These are phyloP conservation scores for Naganishia sp. DNA, from an alignment of 1,284 basidiomycete genomes.

Conservation along the genomic window DNA sequence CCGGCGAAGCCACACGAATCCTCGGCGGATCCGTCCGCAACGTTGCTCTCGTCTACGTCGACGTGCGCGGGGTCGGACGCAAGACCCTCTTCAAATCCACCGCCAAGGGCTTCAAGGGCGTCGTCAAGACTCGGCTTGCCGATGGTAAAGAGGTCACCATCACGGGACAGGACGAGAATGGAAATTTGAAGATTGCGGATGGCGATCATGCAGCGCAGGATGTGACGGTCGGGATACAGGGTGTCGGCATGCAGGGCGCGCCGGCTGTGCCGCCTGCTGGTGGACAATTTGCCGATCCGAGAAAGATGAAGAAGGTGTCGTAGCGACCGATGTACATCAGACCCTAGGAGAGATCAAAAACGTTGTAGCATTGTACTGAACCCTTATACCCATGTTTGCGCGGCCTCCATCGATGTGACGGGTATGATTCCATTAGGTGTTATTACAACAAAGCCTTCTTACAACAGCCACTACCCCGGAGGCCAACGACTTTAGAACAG, in stretches of 20 bases:
- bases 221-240: slow-evolving; percentile 22
- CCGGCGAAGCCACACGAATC: slow-evolving; percentile 62
- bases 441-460: slow-evolving; percentile 3
- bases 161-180: slow-evolving; percentile 26
- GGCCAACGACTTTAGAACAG: slow-evolving; percentile 3
- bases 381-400: not conserved
- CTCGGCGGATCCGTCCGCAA: slow-evolving; percentile 67
- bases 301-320: slow-evolving; percentile 9
- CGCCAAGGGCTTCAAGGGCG: slow-evolving; percentile 51
- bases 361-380: slow-evolving; percentile 1
- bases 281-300: slow-evolving; percentile 3
- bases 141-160: slow-evolving; percentile 30
- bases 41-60: slow-evolving; percentile 73
- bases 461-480: too few species aligned
- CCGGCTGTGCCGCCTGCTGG: not conserved
- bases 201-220: slow-evolving; percentile 24
- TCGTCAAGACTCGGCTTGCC: slow-evolving; percentile 38
- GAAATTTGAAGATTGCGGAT: slow-evolving; percentile 25
- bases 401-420: not conserved
- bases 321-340: not conserved
- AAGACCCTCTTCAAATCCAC: slow-evolving; percentile 64
- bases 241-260: slow-evolving; percentile 14
- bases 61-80: slow-evolving; percentile 69
- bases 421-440: not conserved
- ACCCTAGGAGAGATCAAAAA: not conserved